Conservation (phyloP, 768 basidiomycete genomes). For the Macrolepiota albuminosa region DNA sequence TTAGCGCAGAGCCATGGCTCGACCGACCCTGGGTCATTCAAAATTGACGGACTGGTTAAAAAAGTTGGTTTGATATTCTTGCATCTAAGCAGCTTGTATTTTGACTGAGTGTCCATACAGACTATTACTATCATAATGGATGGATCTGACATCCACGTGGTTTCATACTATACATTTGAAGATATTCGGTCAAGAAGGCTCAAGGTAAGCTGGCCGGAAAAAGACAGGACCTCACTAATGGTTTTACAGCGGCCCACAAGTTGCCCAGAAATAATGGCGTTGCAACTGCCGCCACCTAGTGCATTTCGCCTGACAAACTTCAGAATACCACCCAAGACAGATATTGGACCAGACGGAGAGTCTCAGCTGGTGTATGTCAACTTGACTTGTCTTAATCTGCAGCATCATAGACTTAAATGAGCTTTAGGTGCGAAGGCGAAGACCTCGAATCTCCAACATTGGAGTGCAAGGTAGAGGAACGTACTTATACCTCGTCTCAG, state of each 20-base stretch:
- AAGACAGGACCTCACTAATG: not conserved
- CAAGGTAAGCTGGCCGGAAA: constrained; percentile 29
- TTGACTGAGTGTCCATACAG: constrained; percentile 29
- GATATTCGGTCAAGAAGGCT: constrained; percentile 70
- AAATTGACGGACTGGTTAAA: constrained; percentile 73
- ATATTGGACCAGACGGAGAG: constrained; percentile 66
- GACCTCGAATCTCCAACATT: constrained; percentile 31
- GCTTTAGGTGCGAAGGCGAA: constrained; percentile 23
- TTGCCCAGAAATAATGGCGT: constrained; percentile 64
- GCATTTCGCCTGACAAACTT: constrained; percentile 77
- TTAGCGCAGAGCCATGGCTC: constrained; percentile 26
- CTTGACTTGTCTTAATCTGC: not conserved
- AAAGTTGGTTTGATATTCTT: constrained; percentile 41
- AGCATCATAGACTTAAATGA: not conserved
- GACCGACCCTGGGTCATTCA: constrained; percentile 57
- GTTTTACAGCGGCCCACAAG: constrained; percentile 53
- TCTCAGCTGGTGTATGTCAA: constrained; percentile 56
- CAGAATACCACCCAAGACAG: constrained; percentile 77
- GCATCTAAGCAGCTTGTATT: not conserved
- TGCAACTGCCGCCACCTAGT: constrained; percentile 67
- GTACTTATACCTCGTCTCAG: constrained; percentile 34
- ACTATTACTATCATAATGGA: constrained; percentile 84
- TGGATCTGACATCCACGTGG: constrained; percentile 75
- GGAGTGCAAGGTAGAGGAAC: constrained; percentile 47
- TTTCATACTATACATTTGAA: constrained; percentile 80